Percentiles rank a stretch among this genome's conserved stretches.
phyloP scores from a whole-genome alignment of 2,329 filamentous ascomycete genomes.

The Ilyonectria robusta region DNA sequence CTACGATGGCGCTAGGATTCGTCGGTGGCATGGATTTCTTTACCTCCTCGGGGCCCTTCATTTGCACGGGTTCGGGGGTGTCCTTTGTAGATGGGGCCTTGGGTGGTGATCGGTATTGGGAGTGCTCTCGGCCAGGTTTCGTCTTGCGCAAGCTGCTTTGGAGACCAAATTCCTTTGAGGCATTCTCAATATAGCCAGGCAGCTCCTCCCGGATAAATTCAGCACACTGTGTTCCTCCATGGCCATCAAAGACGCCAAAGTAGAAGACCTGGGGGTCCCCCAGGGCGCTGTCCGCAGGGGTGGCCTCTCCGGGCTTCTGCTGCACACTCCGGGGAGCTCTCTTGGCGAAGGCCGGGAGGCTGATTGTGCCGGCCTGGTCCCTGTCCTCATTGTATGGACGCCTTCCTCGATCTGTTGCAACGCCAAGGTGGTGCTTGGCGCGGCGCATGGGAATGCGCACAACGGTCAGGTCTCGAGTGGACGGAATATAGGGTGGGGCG shows the following conservation, averaged over 20 bases:
- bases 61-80: conserved; percentile 57
- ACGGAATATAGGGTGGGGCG: conserved; percentile 70
- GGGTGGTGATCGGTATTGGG: conserved; percentile 8
- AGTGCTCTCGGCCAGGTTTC: conserved; percentile 50
- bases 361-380: conserved; percentile 93
- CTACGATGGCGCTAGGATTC: conserved; percentile 50
- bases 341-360: conserved; percentile 93
- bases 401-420: conserved; percentile 82
- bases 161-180: conserved; percentile 82
- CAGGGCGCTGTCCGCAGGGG: conserved; percentile 80
- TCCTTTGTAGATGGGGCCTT: conserved; percentile 43
- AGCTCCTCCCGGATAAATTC: conserved; percentile 87
- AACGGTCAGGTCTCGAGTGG: conserved; percentile 84
- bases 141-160: conserved; percentile 78
- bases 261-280: conserved; percentile 98
- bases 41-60: conserved; percentile 65
- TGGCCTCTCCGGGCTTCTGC: conserved; percentile 71
- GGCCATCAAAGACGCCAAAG: conserved; percentile 96
- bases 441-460: conserved; percentile 94
- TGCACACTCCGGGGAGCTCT: conserved; percentile 77
- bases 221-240: conserved; percentile 91
- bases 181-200: conserved; percentile 90
- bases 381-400: conserved; percentile 94
- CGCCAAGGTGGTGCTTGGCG: conserved; percentile 97
- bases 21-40: conserved; percentile 54